Base-by-base conservation (phyloP, 2,329 filamentous ascomycete genomes). In the Fusarium sulawesiense region DNA sequence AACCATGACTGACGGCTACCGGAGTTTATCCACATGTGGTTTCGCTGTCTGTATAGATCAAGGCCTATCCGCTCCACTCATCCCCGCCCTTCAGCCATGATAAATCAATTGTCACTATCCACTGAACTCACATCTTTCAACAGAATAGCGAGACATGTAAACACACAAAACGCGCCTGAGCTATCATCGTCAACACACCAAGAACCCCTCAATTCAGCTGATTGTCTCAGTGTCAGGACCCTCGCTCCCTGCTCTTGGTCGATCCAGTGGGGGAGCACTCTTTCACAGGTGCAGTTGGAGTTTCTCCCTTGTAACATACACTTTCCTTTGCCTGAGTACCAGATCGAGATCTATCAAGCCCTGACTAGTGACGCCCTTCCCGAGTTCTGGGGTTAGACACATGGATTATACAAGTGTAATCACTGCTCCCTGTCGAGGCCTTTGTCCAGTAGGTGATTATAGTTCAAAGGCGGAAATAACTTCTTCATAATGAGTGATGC, bases 201-300 rank as follows among this genome's bases (percentile, higher is more conserved):
- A 23, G 14, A 48, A 21, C 37, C 48, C 61, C 66, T 42, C 41
- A 55, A 9, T 56, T 67, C 61, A 63, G 61, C 62, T 70, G 48
- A 34, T 50, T 70, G 61, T 70, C 56, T 63, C 45, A 53, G 32
- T 23, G 25, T 66, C 48, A 25, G 54, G 30, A 46, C 34, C 46
- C 62, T 67, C 56, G 56, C 66, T 67, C 53, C 66, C 66, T 70
- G 53, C 29, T 51, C 50, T 69, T 51, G 55, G 40, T 51, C 56
- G 44, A 67, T 27, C 45, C 32, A 46, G 32, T 40, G 40, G 42
- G 25, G 49, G 20, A 18, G 50, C 23, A 18, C 60, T 41, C 48
- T 45, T 54, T 40, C 20, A 21, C 16, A 18, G 13, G 23, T 40
- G 23, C 46, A 55, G 32, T 47, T 16, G 30, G 20, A 53, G 32